Conservation (phyloP, 306 rosid genomes). For the Quercus suber region DNA sequence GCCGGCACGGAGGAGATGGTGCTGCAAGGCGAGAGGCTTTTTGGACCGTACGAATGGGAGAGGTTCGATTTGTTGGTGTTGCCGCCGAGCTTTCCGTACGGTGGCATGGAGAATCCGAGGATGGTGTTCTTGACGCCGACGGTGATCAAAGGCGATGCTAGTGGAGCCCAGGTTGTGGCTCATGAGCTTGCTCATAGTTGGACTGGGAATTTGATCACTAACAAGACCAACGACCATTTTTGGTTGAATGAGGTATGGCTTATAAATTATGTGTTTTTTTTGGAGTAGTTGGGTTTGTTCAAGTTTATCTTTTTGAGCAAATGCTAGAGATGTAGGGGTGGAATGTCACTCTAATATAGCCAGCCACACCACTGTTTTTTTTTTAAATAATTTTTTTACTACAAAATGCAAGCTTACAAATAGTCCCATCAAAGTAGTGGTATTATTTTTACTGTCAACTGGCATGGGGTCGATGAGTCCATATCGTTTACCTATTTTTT, state of each 20-base stretch:
- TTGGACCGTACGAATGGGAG: slow-evolving; percentile 82
- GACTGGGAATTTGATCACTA: slow-evolving; percentile 95
- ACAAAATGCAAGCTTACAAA: too few relatives aligned
- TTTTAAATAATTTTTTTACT: too few relatives aligned
- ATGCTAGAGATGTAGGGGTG: too few relatives aligned
- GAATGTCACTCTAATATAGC: too few relatives aligned
- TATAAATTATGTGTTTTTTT: neutral
- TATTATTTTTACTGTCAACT: too few relatives aligned
- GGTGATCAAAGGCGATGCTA: slow-evolving; percentile 81
- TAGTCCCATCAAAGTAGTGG: too few relatives aligned
- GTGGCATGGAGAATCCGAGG: slow-evolving; percentile 97
- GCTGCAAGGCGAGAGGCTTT: slow-evolving; percentile 71
- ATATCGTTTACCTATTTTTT: too few relatives aligned
- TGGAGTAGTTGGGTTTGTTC: neutral
- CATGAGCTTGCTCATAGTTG: slow-evolving; percentile 97
- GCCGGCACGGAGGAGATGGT: slow-evolving; percentile 82
- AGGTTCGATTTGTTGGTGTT: slow-evolving; percentile 82
- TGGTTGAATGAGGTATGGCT: slow-evolving; percentile 87
- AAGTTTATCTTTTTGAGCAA: neutral
- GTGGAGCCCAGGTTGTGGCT: slow-evolving; percentile 89
- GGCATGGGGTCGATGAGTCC: too few relatives aligned
- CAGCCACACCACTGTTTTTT: too few relatives aligned
- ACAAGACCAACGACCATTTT: slow-evolving; percentile 85
- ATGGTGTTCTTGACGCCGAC: slow-evolving; percentile 93
- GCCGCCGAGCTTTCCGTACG: slow-evolving; percentile 94